Base-by-base conservation (phyloP, 31 red algal species). In the Endocladia muricata region DNA sequence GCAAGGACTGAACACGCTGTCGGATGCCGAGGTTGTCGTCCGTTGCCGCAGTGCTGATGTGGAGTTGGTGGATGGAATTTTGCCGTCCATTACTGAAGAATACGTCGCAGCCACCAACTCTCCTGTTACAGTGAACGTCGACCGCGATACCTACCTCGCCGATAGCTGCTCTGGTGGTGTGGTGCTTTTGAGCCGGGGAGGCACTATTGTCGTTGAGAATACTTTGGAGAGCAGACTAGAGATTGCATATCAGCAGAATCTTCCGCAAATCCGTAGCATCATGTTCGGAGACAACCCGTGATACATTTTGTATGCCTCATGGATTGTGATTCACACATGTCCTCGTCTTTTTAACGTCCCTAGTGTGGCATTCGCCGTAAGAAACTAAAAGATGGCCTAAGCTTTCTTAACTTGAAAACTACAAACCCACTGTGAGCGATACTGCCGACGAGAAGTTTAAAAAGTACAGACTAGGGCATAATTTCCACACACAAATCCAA, bases 221-320 rank as follows among this genome's bases (percentile, higher is more conserved):
- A 97, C 94, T 11, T 83, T 97, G 51, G 94, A 93, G 58, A 88
- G 77, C 70, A 81, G 94, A 73, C 80, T 97, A 82, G 84, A 97
- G 56, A 97, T 89, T 70, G 90, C 94, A 5, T 97, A 97, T 59
- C 86, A 97, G 83, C 90, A 92, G 68, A 97, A 93, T 65, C 51
- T 97, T 41, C 88, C 94, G 34, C 15, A 77, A 28, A 77, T 97
- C 34, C 94, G 94, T 33, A 15, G 42, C 19, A 71, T 93, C 61
- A 79, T 97, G 55, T 96, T 91, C 61, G 88, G 68, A 23, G n/a
- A n/a, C n/a, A 84, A 73, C 26, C 57, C 55, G 72, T 85, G 70
- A 76, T 40, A 41, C 47, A 34, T 36, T 52, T 71, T 82, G 51
- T 38, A 41, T 34, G 30, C 55, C 40, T 37, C n/a, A n/a, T n/a